Evolutionary conservation across 495 filamentous ascomycete species (phyloP).

Genomic region (Terfezia claveryi): DNA sequence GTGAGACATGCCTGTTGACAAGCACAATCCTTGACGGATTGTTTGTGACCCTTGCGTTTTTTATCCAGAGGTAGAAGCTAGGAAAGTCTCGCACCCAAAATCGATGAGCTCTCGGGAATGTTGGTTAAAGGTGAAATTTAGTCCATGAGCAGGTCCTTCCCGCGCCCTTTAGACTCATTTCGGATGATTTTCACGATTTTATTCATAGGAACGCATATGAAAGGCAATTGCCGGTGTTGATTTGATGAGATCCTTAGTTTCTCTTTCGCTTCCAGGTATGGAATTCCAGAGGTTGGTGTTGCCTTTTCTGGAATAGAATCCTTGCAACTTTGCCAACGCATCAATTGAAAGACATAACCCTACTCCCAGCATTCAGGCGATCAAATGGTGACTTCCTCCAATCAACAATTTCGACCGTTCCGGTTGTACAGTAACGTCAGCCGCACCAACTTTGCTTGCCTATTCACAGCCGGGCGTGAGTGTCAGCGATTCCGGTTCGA

Average conservation of each 20-base stretch:
- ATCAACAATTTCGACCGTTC: neutral
- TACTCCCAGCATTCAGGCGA: neutral
- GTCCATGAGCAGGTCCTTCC: neutral
- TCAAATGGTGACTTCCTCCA: neutral
- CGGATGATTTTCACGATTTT: slow-evolving; percentile 15
- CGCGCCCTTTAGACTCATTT: neutral
- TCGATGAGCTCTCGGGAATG: neutral
- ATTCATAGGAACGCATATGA: neutral
- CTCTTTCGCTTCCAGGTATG: neutral
- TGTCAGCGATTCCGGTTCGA: too few species aligned
- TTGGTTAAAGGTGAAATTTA: neutral
- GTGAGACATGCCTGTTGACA: neutral
- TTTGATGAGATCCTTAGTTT: neutral
- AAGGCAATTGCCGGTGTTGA: neutral
- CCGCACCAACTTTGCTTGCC: neutral
- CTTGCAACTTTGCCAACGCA: neutral
- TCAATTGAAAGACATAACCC: neutral
- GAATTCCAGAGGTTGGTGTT: neutral
- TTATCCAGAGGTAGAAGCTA: neutral
- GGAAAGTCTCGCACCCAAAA: neutral
- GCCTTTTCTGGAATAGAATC: neutral
- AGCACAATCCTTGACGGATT: neutral
- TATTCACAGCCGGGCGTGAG: neutral
- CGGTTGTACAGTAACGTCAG: neutral
- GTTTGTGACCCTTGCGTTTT: neutral